phyloP scores from a whole-genome alignment of 768 basidiomycete species.

The Postia placenta region DNA sequence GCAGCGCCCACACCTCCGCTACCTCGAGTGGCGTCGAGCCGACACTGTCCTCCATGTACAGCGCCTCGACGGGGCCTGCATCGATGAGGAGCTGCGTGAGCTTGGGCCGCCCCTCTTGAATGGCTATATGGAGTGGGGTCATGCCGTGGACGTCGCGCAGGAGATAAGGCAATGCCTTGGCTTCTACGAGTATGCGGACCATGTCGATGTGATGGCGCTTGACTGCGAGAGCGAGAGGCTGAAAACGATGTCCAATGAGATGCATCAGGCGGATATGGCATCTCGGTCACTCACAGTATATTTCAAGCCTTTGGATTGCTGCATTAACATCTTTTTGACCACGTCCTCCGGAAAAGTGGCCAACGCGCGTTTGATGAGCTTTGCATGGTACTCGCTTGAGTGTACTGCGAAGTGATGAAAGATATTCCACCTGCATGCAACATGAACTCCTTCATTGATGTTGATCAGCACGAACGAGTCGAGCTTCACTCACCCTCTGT shows the following conservation, averaged over 20 bases:
- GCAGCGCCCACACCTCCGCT: conserved; percentile 6
- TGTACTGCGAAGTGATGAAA: not conserved
- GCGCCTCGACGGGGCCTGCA: conserved; percentile 25
- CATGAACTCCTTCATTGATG: not conserved
- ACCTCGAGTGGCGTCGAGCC: conserved; percentile 26
- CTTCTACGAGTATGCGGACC: conserved; percentile 29
- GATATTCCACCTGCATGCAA: conserved; percentile 16
- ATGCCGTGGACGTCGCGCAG: conserved; percentile 42
- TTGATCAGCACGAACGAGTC: too few species aligned
- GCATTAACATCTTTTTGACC: conserved; percentile 34
- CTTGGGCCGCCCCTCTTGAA: conserved; percentile 25
- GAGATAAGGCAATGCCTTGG: conserved; percentile 27
- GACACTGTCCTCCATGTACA: conserved; percentile 42
- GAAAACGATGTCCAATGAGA: conserved; percentile 19
- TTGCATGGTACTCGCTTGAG: not conserved
- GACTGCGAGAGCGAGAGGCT: conserved; percentile 16
- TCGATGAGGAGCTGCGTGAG: conserved; percentile 36
- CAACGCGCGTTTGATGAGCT: conserved; percentile 22
- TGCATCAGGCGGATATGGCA: conserved; percentile 41
- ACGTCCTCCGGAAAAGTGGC: conserved; percentile 46
- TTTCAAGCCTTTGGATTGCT: conserved; percentile 33
- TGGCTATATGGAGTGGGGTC: conserved; percentile 47
- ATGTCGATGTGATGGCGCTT: conserved; percentile 25
- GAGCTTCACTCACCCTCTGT: not conserved
- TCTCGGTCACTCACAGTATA: not conserved